phyloP scores from a whole-genome alignment of 148 eudicot genomes.

The Limonium bicolor region DNA sequence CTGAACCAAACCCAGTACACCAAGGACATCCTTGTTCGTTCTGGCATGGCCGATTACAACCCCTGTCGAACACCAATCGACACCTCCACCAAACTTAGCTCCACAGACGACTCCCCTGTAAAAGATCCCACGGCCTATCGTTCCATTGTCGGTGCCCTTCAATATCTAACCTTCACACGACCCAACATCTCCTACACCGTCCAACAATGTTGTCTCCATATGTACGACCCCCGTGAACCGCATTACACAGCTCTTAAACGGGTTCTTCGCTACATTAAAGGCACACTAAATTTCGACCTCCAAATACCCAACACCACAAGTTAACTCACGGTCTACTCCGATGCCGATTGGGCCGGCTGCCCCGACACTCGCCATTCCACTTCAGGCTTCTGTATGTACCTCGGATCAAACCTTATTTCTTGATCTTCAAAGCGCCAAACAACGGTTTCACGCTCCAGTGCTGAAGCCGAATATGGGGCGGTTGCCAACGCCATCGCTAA shows the following conservation, averaged over 20 bases:
- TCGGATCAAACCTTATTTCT: background rate
- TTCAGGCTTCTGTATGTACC: constrained; percentile 3
- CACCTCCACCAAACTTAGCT: background rate
- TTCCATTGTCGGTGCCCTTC: no score
- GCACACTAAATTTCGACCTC: background rate
- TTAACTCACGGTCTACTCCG: background rate
- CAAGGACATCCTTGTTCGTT: background rate
- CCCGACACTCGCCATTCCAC: background rate
- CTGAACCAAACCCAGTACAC: background rate
- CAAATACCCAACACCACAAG: background rate
- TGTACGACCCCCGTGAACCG: background rate
- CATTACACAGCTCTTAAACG: background rate
- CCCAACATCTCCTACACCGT: background rate
- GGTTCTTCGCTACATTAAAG: background rate
- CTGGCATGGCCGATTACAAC: constrained; percentile 2
- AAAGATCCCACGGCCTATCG: background rate
- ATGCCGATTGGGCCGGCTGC: background rate
- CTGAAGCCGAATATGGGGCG: background rate
- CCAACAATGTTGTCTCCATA: background rate
- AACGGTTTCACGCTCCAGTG: constrained; percentile 4
- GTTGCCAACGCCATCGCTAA: constrained; percentile 4
- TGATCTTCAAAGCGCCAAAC: background rate
- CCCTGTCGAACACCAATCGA: background rate
- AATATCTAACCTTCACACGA: background rate
- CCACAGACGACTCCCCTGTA: background rate